Base-by-base conservation (phyloP, 371 early-diverging fungal genomes). In the Lichtheimia ramosa region DNA sequence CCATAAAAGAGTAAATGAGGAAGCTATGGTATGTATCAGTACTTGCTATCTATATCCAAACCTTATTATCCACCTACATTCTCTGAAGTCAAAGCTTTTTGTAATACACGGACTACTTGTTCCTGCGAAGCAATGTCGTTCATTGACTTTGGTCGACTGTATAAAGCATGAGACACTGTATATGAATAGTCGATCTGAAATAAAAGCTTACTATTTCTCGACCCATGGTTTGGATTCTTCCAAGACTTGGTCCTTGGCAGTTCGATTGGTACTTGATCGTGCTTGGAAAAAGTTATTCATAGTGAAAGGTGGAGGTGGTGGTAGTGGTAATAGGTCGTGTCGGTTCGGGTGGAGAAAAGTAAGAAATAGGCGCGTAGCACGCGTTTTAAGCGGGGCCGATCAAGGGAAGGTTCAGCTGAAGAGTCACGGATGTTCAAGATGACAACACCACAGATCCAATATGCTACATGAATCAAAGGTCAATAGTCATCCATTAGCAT, bases 1-100 rank as follows among this genome's bases (percentile, higher is more conserved):
- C 99, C 99, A 81, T 99, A 97, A 71, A 99, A 97, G 34, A 99
- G 79, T 34, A 99, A 83, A 73, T 99, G 99, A 21, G 99, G 99
- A 52, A 98, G 83, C 92, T 93, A 70, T 18, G 21, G 16, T 21
- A 46, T 18, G 46, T n/a, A n/a, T n/a, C n/a, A n/a, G n/a, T n/a
- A n/a, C n/a, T n/a, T n/a, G n/a, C n/a, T n/a, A n/a, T n/a, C n/a
- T n/a, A n/a, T n/a, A n/a, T n/a, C n/a, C n/a, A n/a, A n/a, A n/a
- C n/a, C n/a, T n/a, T n/a, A n/a, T n/a, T 8, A 25, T 15, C 21
- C 10, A 18, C 40, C n/a, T 55, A 92, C 89, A 83, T 96, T 92
- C 52, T 91, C 75, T 2, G 96, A 91, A 55, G 88, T 84, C 25
- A 98, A 73, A 6, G 96, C 89, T 58, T 88, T 91, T 61, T 85